phyloP scores from a whole-genome alignment of 31 red algal species.

The Odonthalia washingtoniensis region DNA sequence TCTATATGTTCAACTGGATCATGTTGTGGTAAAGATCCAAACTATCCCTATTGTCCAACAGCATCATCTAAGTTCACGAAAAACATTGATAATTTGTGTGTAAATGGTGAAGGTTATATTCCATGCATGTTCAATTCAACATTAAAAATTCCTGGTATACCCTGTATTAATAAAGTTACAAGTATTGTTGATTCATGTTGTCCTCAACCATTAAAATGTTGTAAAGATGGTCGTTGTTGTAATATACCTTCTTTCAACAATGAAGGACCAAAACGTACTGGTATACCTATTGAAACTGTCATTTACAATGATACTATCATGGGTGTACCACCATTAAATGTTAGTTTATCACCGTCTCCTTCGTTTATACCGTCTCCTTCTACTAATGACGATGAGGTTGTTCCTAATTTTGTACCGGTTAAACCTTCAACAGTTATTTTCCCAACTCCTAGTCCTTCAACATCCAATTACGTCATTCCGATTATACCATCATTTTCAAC shows the following conservation, averaged over 20 bases:
- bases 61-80: too few relatives aligned
- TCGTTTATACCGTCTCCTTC: background rate
- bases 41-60: conserved; percentile 1
- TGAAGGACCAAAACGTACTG: too few relatives aligned
- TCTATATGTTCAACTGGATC: background rate
- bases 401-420: background rate
- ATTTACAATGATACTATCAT: background rate
- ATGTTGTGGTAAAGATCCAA: background rate
- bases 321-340: background rate
- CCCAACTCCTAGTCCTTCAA: too few relatives aligned
- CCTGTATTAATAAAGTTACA: background rate
- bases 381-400: background rate
- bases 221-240: background rate
- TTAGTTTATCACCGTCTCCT: background rate
- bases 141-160: too few relatives aligned
- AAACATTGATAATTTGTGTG: background rate
- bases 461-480: too few relatives aligned
- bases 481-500: too few relatives aligned
- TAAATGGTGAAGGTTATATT: background rate
- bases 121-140: background rate
- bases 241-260: too few relatives aligned
- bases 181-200: background rate
- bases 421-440: too few relatives aligned
- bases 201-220: background rate
- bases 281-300: background rate